Evolutionary conservation across 2,329 filamentous ascomycete species (phyloP), one percentile per base, ranked within the genome.

Genomic region (Dothidotthia symphoricarpi): DNA sequence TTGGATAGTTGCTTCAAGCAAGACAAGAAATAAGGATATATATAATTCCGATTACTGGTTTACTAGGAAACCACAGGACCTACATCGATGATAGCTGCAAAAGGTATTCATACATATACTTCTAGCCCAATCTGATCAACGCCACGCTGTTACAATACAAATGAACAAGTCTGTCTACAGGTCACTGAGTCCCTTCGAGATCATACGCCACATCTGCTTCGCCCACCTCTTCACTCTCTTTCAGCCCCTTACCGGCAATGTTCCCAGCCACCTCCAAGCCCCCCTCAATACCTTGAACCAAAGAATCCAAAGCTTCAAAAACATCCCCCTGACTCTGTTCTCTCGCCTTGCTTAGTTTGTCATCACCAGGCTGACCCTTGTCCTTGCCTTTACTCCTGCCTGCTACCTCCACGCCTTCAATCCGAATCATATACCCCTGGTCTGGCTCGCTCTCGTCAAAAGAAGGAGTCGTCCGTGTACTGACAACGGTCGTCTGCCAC

Each of bases 401-500:
- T 15, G 55, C 50, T 35, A 62, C 47, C 46, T 51, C 75, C 45
- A 59, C 63, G 3, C 82, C 83, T 41, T 84, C 76, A 35, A 87
- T 76, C 41, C 70, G 72, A 30, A 86, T 64, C 76, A 86, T 82
- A 47, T 83, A 61, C 6, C 72, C 70, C 27, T 69, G 69, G 24
- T 66, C 63, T 10, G 48, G 62, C 19, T 49, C 55, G 47, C 57
- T 70, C 28, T 72, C 74, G 28, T 79, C 78, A 60, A 81, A 85
- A 2, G 78, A 83, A 1, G 83, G 83, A 12, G 83, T 83, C 8
- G 73, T 71, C 6, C 70, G 69, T 8, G 85, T 66, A 8, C 68
- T 67, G 0, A 76, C 75, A 12, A 69, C 67, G 24, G 80, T 68
- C 11, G 84, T 74, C 54, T 85, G 81, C 83, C 91, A 97, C 33